A percentile compares a stretch with the other conserved stretches of the same genome.
Conservation (phyloP, 345 rosid species). For the Corchorus capsularis region DNA sequence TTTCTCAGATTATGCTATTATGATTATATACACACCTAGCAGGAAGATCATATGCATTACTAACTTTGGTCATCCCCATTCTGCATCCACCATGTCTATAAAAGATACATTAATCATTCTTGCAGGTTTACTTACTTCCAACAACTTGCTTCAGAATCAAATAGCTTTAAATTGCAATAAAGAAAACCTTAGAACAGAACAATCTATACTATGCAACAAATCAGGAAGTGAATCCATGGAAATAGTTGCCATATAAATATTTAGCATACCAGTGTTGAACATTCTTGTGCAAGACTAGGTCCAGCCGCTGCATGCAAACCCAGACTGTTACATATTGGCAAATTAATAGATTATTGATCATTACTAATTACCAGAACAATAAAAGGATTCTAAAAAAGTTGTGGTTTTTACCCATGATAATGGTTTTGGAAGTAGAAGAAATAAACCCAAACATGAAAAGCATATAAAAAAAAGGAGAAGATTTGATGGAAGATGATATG, state of each 20-base stretch:
- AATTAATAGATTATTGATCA: background rate
- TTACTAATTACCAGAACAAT: background rate
- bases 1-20: slow-evolving; percentile 16
- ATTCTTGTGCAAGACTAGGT: slow-evolving; percentile 93
- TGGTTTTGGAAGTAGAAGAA: background rate
- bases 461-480: background rate
- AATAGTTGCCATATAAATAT: slow-evolving; percentile 1
- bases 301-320: slow-evolving; percentile 99
- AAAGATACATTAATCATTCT: slow-evolving; percentile 21
- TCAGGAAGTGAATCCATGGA: background rate
- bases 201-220: no score
- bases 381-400: background rate
- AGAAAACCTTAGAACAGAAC: slow-evolving; percentile 8
- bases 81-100: slow-evolving; percentile 88
- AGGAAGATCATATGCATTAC: slow-evolving; percentile 94
- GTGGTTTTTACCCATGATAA: background rate
- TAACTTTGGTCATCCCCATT: slow-evolving; percentile 96
- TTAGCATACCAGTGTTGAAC: slow-evolving; percentile 68
- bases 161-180: background rate
- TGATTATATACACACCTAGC: slow-evolving; percentile 61
- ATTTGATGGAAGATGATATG: background rate
- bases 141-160: slow-evolving; percentile 19
- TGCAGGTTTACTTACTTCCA: no score
- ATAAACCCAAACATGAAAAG: background rate
- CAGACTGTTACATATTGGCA: slow-evolving; percentile 47